Base-by-base conservation (phyloP, 2,329 filamentous ascomycete genomes). In the Aureobasidium sp. region DNA sequence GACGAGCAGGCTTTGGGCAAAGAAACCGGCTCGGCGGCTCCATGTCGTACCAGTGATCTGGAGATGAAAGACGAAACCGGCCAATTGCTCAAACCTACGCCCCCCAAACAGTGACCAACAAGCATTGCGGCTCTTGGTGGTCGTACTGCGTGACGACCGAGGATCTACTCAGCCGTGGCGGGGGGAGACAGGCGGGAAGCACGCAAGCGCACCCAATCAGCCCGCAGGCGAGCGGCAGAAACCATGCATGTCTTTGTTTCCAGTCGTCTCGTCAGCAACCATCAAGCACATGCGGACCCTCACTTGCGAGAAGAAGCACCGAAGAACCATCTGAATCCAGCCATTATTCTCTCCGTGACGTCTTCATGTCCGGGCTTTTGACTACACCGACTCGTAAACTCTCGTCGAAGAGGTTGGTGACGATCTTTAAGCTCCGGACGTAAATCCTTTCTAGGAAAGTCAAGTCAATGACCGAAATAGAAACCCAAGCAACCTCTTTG, bases 191-290 rank as follows among this genome's bases (percentile, higher is more conserved):
- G 55, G 42, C 55, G 55, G 42, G 55, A 58, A 37, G 55, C 55
- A 48, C 29, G 42, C 55, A 58, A 29, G 55, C 53, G 53, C 29
- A 42, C 5, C 53, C 53, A 57, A 57, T 57, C 39, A 57, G 9
- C 53, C 41, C 53, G 41, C 53, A 44, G 42, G 29, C 29, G 41
- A 23, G 26, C 52, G 26, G 39, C 52, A 56, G 37, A 13, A 56
- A 10, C 41, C 42, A 50, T 60, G 57, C 57, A 60, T 41, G 57
- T 60, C 57, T 60, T 60, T 46, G 57, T 51, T 59, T 60, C 57
- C 46, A 51, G 44, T 46, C 29, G 56, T 59, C 56, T 59, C 56
- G 50, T 59, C 39, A 36, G 53, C 53, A 57, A 57, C 53, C 53
- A 12, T 46, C 39, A 55, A 20, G 51, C 51, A 42, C 51, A 52